Evolutionary conservation across 768 basidiomycete genomes (phyloP), one percentile per base, ranked within the genome.

Genomic region (Strobilomyces confusus): DNA sequence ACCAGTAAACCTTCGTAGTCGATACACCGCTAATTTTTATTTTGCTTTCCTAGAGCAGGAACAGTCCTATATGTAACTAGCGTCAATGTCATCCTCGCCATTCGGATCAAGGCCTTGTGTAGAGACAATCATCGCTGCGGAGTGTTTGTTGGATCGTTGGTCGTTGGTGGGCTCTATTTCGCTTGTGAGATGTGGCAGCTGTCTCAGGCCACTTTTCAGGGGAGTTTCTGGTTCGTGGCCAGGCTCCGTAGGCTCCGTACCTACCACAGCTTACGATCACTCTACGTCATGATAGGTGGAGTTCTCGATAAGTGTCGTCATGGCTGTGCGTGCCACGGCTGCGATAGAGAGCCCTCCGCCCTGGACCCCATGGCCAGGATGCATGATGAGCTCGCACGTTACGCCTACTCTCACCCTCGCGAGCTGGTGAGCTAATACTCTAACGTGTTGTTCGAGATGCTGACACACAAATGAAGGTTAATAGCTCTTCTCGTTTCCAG

Each of bases 71-170:
- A 58, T 14, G 48, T 56, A 46, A 61, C 54, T 5, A 36, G 47
- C 11, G 62, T 66, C 52, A 66, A 65, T 19, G 8, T 66, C 8
- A 49, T 65, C 49, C 50, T 64, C 20, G 55, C 56, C 4, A 54
- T 58, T 26, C 58, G 63, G 29, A 58, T 61, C 45, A 48, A 55
- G 19, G 64, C 64, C 15, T n/a, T 65, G 29, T 53, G 64, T 41
- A 2, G 3, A 25, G 45, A 25, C 17, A 47, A 38, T 11, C 45
- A 13, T 33, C 17, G 8, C 5, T 57, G 43, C 30, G 19, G 37
- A 12, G 1, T 26, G 15, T 32, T 63, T n/a, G 49, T 65, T n/a
- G 8, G 36, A 14, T 56, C 25, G 5, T 22, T 66, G 40, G 58
- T 66, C 15, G 25, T 54, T 14, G 57, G 64, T 66, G 40, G 44